A percentile compares a stretch with the other conserved stretches of the same genome.
These are phyloP conservation scores for Cylindrotheca fusiformis DNA, from an alignment of 108 stramenopile species.

Conservation along the genomic window DNA sequence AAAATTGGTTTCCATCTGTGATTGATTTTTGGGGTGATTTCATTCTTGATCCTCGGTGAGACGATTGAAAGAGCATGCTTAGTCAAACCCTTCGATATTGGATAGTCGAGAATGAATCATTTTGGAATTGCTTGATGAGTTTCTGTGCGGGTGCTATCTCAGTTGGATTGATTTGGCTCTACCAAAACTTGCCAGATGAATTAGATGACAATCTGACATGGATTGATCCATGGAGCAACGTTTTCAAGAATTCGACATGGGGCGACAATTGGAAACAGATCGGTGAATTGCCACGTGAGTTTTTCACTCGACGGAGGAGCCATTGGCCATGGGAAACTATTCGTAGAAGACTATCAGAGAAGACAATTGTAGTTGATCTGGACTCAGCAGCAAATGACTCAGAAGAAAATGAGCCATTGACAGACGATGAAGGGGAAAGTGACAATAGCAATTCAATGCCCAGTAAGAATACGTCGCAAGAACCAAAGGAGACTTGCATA, in stretches of 20 bases:
- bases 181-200: constrained; percentile 16
- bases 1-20: too few species aligned
- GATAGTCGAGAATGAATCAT: neutral
- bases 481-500: constrained; percentile 38
- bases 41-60: too few species aligned
- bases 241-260: too few species aligned
- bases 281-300: constrained; percentile 30
- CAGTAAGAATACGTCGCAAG: neutral
- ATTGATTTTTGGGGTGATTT: too few species aligned
- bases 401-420: constrained; percentile 5
- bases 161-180: constrained; percentile 20
- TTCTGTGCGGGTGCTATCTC: constrained; percentile 23
- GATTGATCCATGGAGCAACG: constrained; percentile 30
- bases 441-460: neutral
- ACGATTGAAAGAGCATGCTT: too few species aligned
- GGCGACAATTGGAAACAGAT: constrained; percentile 13
- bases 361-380: too few species aligned
- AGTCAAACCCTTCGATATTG: neutral
- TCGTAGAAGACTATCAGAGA: constrained; percentile 17
- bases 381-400: too few species aligned
- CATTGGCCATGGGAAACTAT: constrained; percentile 47
- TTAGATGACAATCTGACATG: constrained; percentile 21
- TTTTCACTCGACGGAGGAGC: constrained; percentile 3
- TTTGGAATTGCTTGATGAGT: constrained; percentile 6
- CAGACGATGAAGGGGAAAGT: neutral